Base-by-base conservation (phyloP, 2,329 filamentous ascomycete genomes). In the Sarocladiaceae sp. region DNA sequence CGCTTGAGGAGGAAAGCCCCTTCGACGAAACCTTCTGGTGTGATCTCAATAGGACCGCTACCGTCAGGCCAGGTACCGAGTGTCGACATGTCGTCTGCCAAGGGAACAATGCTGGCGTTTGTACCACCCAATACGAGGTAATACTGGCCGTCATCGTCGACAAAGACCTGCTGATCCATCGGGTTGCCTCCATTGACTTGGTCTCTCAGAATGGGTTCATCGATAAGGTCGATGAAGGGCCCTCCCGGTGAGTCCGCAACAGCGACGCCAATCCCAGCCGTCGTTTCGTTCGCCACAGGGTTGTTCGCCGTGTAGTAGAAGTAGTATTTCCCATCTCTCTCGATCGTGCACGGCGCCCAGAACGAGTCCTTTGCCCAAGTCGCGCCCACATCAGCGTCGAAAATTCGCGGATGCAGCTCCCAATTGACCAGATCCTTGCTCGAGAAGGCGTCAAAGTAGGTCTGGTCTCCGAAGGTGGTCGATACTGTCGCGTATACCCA, bases 271-370 rank as follows among this genome's bases (percentile, higher is more conserved):
- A 46, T 46, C 19, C 47, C 47, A 16, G 34, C 23, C 6, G 7
- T 33, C 29, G 21, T 35, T 12, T 42, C 43, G 32, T 45, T 39
- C 13, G 16, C 26, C 23, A 48, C 32, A 13, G 47, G 47, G 4
- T 48, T 46, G 33, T 48, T 48, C 16, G 47, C 47, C 3, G 47
- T 48, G 40, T 48, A 48, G 37, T 42, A 48, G 32, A 48, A 51
- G 34, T 55, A 55, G 47, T 53, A 55, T 5, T 50, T 50, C 21
- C 52, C 53, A 29, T 51, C 50, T 3, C 51, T 34, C 47, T 55
- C 53, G 18, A 53, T 45, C 46, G 50, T 53, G 33, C 50, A 55
- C 3, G 52, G 49, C 27, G 51, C 15, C 31, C 52, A 49, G 10
- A 55, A 50, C 16, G 23, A 43, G 12, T 43, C 24, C 11, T 26